Conservation (phyloP, 306 rosid species). For the Macrotyloma uniflorum region DNA sequence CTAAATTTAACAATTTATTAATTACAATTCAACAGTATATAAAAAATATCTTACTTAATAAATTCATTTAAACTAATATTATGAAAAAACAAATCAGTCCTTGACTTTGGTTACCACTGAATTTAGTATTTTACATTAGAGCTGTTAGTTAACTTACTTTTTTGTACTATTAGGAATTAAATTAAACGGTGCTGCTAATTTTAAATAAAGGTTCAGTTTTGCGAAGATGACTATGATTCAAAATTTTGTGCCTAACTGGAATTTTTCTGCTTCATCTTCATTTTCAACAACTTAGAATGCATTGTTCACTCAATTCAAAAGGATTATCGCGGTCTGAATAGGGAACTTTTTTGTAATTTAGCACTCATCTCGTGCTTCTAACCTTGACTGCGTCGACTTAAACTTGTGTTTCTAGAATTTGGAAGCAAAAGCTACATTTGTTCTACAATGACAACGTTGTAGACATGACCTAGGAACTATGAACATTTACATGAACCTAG, state of each 20-base stretch:
- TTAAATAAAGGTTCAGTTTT: neutral
- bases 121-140: too few relatives aligned
- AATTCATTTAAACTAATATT: too few relatives aligned
- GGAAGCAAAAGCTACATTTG: conserved; percentile 18
- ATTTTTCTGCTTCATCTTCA: neutral
- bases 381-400: conserved; percentile 50
- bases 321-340: conserved; percentile 37
- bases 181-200: neutral
- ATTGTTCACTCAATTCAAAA: conserved; percentile 18
- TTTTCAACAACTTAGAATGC: conserved; percentile 1
- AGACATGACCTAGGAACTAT: too few relatives aligned
- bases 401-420: neutral
- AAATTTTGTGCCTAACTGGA: neutral
- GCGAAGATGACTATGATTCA: neutral
- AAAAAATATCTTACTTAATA: too few relatives aligned
- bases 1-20: too few relatives aligned
- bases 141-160: neutral
- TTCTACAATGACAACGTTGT: conserved; percentile 37
- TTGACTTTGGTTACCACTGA: neutral
- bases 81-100: neutral
- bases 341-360: conserved; percentile 20
- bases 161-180: neutral
- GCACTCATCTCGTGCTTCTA: neutral
- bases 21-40: too few relatives aligned
- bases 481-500: too few relatives aligned